Evolutionary conservation across 2,329 filamentous ascomycete genomes (phyloP).

Genomic region (Nemania serpens): DNA sequence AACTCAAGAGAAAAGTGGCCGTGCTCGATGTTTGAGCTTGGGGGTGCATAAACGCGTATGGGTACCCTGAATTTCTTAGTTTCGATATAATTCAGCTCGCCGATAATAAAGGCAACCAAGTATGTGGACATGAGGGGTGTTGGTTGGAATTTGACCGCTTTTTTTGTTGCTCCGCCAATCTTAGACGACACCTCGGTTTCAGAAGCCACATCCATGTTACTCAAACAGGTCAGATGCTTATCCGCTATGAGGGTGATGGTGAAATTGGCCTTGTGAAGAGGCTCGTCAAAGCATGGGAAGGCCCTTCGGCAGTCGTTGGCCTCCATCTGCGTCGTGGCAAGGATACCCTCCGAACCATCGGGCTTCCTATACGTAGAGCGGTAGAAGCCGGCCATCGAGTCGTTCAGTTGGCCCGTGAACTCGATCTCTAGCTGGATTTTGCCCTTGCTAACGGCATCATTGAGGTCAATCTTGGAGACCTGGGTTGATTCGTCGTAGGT

Average conservation of each 20-base stretch:
- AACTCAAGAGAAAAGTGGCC: slow-evolving; percentile 89
- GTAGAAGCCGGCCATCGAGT: slow-evolving; percentile 98
- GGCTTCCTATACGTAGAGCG: slow-evolving; percentile 87
- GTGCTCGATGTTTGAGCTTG: slow-evolving; percentile 87
- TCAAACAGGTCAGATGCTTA: slow-evolving; percentile 86
- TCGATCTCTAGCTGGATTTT: slow-evolving; percentile 79
- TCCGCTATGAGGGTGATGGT: slow-evolving; percentile 90
- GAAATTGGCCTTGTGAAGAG: slow-evolving; percentile 89
- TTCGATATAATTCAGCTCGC: slow-evolving; percentile 92
- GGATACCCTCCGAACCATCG: slow-evolving; percentile 77
- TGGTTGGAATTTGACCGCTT: slow-evolving; percentile 89
- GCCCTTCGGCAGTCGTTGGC: slow-evolving; percentile 90
- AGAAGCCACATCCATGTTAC: slow-evolving; percentile 92
- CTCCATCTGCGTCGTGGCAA: slow-evolving; percentile 96
- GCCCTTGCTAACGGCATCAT: slow-evolving; percentile 71
- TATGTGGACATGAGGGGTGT: slow-evolving; percentile 97
- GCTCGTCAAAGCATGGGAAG: slow-evolving; percentile 97
- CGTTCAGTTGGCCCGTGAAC: slow-evolving; percentile 79
- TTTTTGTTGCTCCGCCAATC: slow-evolving; percentile 68
- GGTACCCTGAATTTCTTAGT: slow-evolving; percentile 90
- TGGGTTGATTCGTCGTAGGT: slow-evolving; percentile 80
- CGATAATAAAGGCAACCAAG: slow-evolving; percentile 89
- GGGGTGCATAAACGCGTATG: slow-evolving; percentile 90
- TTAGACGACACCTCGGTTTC: slow-evolving; percentile 74
- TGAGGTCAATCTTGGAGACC: slow-evolving; percentile 79